Evolutionary conservation across 2,329 filamentous ascomycete genomes (phyloP), one percentile per base, ranked within the genome.

Genomic region (Thelonectria rubi): DNA sequence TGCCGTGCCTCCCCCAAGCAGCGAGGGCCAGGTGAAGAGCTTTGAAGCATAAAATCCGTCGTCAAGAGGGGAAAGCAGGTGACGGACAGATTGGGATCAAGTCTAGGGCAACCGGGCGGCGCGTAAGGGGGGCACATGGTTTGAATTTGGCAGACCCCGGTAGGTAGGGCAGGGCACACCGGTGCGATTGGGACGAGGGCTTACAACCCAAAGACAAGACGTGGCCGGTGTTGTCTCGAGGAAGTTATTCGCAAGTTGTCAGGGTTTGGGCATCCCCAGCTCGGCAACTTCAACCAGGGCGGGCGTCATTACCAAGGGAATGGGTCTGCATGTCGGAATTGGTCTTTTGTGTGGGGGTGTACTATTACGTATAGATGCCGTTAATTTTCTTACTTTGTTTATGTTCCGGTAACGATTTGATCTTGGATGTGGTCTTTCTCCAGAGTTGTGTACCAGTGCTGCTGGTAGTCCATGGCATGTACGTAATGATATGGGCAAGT

Each of bases 21-120:
- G 78, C 26, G 80, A 83, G 58, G 83, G 84, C 5, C 81, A 81
- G 57, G 78, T 86, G 65, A 89, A 88, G 77, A 86, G 79, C 68
- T 85, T 82, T 64, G 85, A 88, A 72, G 81, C 82, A 57, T 87
- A 77, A 72, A 46, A 20, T 37, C 59, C 24, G 12, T 43, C 30
- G 15, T 47, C 12, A 39, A 14, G 51, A 49, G 26, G n/a, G 18
- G 20, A 43, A 26, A 49, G 57, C 26, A 49, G 40, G 26, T 18
- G 49, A 50, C 32, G 40, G 50, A 45, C 55, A 66, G 58, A 62
- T 65, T 64, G 62, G 65, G 58, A 64, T 66, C 48, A 53, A 61
- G 54, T 62, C 55, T 55, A 52, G 21, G 61, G 67, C 67, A 67
- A 68, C 69, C 59, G 65, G 56, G 52, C 58, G 60, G 60, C 55